Conservation (phyloP, 2,329 filamentous ascomycete genomes). For the Emericellopsis atlantica region DNA sequence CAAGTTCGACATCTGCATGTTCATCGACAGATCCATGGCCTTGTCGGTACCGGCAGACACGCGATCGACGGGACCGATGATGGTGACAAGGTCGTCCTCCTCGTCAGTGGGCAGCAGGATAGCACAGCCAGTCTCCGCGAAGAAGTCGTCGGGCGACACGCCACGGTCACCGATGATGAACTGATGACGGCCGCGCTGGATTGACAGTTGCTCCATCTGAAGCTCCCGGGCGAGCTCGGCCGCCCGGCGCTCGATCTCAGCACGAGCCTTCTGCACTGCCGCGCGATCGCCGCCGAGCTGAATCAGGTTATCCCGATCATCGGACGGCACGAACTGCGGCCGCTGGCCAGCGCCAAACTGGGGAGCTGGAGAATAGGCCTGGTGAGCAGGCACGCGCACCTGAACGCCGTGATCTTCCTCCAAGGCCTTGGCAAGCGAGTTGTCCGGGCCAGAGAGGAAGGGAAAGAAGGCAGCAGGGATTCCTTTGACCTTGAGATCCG, state of each 20-base stretch:
- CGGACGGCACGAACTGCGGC: slow-evolving; percentile 57
- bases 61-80: slow-evolving; percentile 66
- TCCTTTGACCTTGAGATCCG: slow-evolving; percentile 68
- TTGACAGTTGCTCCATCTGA: slow-evolving; percentile 63
- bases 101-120: slow-evolving; percentile 69
- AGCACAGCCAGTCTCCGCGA: slow-evolving; percentile 79
- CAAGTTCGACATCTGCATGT: slow-evolving; percentile 73
- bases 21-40: slow-evolving; percentile 78
- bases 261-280: slow-evolving; percentile 67
- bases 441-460: slow-evolving; percentile 76
- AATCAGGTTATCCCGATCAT: slow-evolving; percentile 55
- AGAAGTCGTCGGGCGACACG: slow-evolving; percentile 71
- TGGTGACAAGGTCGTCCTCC: slow-evolving; percentile 71
- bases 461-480: slow-evolving; percentile 91
- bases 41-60: slow-evolving; percentile 67
- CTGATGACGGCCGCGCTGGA: slow-evolving; percentile 80
- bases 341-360: slow-evolving; percentile 48
- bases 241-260: slow-evolving; percentile 68
- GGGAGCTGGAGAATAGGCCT: slow-evolving; percentile 60
- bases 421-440: slow-evolving; percentile 52
- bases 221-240: slow-evolving; percentile 66
- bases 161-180: slow-evolving; percentile 86
- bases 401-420: slow-evolving; percentile 70
- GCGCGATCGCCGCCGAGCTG: slow-evolving; percentile 74
- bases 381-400: slow-evolving; percentile 72